phyloP scores from a whole-genome alignment of 495 filamentous ascomycete genomes.

The Podospora fimiseda region DNA sequence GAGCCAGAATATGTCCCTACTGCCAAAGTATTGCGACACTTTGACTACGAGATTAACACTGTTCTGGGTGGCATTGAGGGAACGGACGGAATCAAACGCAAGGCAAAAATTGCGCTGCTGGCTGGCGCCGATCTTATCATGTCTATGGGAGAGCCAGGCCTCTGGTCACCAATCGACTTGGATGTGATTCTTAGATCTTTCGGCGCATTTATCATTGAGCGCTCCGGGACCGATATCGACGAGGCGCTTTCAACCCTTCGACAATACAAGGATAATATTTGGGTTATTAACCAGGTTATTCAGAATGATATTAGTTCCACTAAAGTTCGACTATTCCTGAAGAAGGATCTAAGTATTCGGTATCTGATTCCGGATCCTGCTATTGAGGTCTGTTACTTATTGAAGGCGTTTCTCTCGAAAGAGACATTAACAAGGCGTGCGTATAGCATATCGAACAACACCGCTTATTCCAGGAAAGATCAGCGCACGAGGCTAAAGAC shows the following conservation, averaged over 20 bases:
- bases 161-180: conserved; percentile 80
- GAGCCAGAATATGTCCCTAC: conserved; percentile 82
- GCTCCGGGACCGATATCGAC: conserved; percentile 82
- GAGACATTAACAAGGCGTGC: no score
- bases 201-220: conserved; percentile 84
- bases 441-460: conserved; percentile 77
- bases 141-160: conserved; percentile 62
- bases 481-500: conserved; percentile 24
- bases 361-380: conserved; percentile 27
- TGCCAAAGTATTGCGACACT: conserved; percentile 81
- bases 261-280: conserved; percentile 65
- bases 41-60: conserved; percentile 80
- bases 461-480: conserved; percentile 64
- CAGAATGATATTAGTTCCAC: conserved; percentile 83
- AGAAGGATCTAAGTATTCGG: conserved; percentile 71
- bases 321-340: conserved; percentile 78
- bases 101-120: conserved; percentile 59
- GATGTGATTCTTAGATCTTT: conserved; percentile 81
- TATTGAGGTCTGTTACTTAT: no score
- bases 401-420: no score
- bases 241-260: conserved; percentile 70
- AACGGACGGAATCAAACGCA: conserved; percentile 46
- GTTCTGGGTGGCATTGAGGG: conserved; percentile 67
- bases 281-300: conserved; percentile 82
- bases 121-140: conserved; percentile 78